A percentile compares a stretch with the other conserved stretches of the same genome.
Evolutionary conservation across 306 rosid genomes (phyloP).

Genomic region (Prunus dulcis): DNA sequence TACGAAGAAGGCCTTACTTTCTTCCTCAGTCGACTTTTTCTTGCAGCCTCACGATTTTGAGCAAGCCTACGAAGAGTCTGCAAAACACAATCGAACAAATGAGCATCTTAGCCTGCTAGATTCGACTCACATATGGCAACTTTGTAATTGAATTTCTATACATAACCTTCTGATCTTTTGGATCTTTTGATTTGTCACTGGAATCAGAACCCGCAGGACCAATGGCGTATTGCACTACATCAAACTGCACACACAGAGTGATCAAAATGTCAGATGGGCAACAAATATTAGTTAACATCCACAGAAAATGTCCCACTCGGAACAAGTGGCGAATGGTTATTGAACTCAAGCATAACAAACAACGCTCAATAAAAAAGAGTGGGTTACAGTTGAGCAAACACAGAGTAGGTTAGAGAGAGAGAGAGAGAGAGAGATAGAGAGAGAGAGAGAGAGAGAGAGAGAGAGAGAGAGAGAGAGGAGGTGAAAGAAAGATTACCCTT

Average conservation of each 20-base stretch:
- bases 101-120: slow-evolving; percentile 13
- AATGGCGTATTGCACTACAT: slow-evolving; percentile 49
- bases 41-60: slow-evolving; percentile 98
- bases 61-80: slow-evolving; percentile 96
- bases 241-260: slow-evolving; percentile 56
- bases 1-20: slow-evolving; percentile 46
- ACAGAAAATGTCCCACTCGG: slow-evolving; percentile 7
- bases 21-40: slow-evolving; percentile 93
- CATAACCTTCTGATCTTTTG: slow-evolving; percentile 89
- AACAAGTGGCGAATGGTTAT: neutral
- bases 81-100: slow-evolving; percentile 23
- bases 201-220: slow-evolving; percentile 71
- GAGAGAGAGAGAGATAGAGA: neutral
- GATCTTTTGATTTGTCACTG: slow-evolving; percentile 90
- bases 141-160: slow-evolving; percentile 4
- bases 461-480: slow-evolving; percentile 3
- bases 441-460: slow-evolving; percentile 2
- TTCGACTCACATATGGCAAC: slow-evolving; percentile 14
- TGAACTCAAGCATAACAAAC: neutral
- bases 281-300: slow-evolving; percentile 2
- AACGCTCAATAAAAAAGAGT: neutral
- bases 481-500: slow-evolving; percentile 41
- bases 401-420: neutral
- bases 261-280: slow-evolving; percentile 28
- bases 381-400: neutral